Evolutionary conservation across 495 filamentous ascomycete species (phyloP).

Genomic region (Tuber magnatum): DNA sequence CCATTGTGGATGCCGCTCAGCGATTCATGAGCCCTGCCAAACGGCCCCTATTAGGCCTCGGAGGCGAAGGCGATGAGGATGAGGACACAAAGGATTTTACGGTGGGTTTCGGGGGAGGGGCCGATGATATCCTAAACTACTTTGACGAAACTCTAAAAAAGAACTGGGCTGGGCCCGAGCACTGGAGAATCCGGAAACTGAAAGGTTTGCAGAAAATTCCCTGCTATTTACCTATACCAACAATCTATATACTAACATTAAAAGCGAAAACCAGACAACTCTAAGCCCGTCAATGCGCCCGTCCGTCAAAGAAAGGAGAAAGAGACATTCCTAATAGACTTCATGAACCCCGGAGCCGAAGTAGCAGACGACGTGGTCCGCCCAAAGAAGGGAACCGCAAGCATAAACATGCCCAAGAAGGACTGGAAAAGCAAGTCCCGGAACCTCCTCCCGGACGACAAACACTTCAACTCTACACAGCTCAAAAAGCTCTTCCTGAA

Average conservation of each 20-base stretch:
- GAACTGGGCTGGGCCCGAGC: slow-evolving; percentile 98
- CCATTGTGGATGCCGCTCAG: slow-evolving; percentile 51
- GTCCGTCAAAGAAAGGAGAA: slow-evolving; percentile 67
- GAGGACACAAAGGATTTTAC: slow-evolving; percentile 57
- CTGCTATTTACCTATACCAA: not conserved
- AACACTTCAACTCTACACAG: slow-evolving; percentile 92
- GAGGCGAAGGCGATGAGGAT: slow-evolving; percentile 52
- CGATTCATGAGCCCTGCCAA: slow-evolving; percentile 36
- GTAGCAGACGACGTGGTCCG: slow-evolving; percentile 78
- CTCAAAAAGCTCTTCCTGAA: slow-evolving; percentile 88
- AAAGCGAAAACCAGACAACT: slow-evolving; percentile 47
- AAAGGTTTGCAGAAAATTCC: slow-evolving; percentile 46
- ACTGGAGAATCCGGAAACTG: slow-evolving; percentile 93
- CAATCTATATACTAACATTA: slow-evolving; percentile 54
- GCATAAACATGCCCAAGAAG: slow-evolving; percentile 77
- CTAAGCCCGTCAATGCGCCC: slow-evolving; percentile 43
- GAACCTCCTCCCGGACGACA: slow-evolving; percentile 93
- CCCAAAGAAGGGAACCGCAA: slow-evolving; percentile 68
- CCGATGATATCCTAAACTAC: slow-evolving; percentile 91
- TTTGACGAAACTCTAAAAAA: slow-evolving; percentile 92
- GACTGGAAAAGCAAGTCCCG: slow-evolving; percentile 91
- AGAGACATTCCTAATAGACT: slow-evolving; percentile 92
- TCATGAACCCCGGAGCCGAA: slow-evolving; percentile 58
- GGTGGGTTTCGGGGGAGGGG: slow-evolving; percentile 55
- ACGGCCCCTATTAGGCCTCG: slow-evolving; percentile 42